Evolutionary conservation across 306 rosid species (phyloP).

Genomic region (Medicago arabica): DNA sequence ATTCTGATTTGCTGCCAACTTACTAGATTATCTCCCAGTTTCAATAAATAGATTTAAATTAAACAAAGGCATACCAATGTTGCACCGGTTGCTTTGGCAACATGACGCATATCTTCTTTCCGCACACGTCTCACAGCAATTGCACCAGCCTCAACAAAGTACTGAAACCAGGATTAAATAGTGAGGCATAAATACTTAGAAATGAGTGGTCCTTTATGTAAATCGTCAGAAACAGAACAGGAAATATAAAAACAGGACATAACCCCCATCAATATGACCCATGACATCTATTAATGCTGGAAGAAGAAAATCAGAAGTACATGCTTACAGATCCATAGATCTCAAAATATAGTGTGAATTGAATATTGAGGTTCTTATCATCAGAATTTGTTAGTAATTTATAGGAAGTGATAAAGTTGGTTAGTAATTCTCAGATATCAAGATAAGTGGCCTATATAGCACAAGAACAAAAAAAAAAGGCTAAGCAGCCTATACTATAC

Average conservation of each 20-base stretch:
- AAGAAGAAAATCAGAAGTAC: neutral
- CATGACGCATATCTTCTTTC: slow-evolving; percentile 99
- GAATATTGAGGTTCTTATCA: neutral
- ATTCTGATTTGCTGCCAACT: slow-evolving; percentile 12
- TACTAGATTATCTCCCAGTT: neutral
- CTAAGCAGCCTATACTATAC: neutral
- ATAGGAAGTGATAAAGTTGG: neutral
- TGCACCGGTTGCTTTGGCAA: slow-evolving; percentile 98
- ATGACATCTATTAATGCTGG: slow-evolving; percentile 3
- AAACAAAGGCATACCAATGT: slow-evolving; percentile 66
- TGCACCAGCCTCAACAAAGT: slow-evolving; percentile 97
- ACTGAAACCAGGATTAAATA: slow-evolving; percentile 56
- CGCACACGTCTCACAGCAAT: slow-evolving; percentile 93
- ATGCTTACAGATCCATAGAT: neutral
- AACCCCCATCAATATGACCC: slow-evolving; percentile 1
- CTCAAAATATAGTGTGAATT: slow-evolving; percentile 30
- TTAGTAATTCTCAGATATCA: neutral
- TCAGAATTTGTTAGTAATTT: neutral
- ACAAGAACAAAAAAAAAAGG: neutral
- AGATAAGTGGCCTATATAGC: neutral
- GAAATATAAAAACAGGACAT: neutral
- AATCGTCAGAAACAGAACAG: slow-evolving; percentile 18
- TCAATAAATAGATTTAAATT: slow-evolving; percentile 18
- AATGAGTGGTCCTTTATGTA: slow-evolving; percentile 6
- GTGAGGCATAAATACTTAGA: neutral